A percentile compares a stretch with the other conserved stretches of the same genome.
Conservation (phyloP, 2,329 filamentous ascomycete genomes). For the Fusarium sp. region DNA sequence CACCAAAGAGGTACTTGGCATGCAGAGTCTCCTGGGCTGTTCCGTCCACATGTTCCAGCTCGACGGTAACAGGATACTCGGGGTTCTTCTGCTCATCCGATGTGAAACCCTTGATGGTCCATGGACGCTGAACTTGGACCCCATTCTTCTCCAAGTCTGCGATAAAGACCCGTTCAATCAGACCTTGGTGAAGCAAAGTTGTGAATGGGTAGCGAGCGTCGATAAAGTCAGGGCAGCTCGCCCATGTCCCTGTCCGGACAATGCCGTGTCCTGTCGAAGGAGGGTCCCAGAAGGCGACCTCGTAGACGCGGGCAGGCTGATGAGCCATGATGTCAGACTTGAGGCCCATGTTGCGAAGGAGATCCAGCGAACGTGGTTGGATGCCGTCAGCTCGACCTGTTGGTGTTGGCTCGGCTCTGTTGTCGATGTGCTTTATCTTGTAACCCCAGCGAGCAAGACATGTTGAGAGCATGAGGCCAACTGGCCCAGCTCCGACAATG, state of each 20-base stretch:
- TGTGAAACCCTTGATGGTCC: constrained; percentile 72
- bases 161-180: constrained; percentile 78
- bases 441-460: constrained; percentile 94
- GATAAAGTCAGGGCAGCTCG: constrained; percentile 88
- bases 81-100: constrained; percentile 67
- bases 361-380: constrained; percentile 87
- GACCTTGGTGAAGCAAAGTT: constrained; percentile 77
- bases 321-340: constrained; percentile 90
- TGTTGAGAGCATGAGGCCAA: constrained; percentile 87
- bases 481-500: constrained; percentile 89
- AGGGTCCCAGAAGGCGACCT: constrained; percentile 81
- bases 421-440: constrained; percentile 95
- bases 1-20: constrained; percentile 78
- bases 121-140: constrained; percentile 71
- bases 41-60: constrained; percentile 81
- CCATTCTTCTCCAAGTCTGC: constrained; percentile 73
- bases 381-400: constrained; percentile 93
- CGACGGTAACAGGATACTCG: constrained; percentile 84
- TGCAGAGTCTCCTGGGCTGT: constrained; percentile 74
- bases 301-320: constrained; percentile 86
- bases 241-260: constrained; percentile 79
- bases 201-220: constrained; percentile 79
- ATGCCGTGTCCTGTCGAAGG: constrained; percentile 68
- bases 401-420: constrained; percentile 83
- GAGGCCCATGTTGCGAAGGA: constrained; percentile 89